Conservation (phyloP, 768 basidiomycete species). For the Rubroboletus pulcherrimus region DNA sequence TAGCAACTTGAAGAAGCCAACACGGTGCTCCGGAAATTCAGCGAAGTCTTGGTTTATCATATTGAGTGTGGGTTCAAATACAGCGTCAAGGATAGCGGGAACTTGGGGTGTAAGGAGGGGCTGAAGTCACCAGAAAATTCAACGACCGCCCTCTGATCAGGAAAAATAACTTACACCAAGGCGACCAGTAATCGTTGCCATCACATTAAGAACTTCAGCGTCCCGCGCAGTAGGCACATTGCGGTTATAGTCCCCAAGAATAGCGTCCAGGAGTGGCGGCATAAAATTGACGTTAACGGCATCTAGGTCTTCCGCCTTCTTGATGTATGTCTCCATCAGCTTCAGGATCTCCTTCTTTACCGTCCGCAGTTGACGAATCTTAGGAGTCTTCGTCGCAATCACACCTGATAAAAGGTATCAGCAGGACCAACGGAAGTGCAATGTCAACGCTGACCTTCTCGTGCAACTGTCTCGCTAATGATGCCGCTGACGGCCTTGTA, state of each 20-base stretch:
- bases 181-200: conserved; percentile 88
- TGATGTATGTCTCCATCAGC: conserved; percentile 96
- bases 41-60: conserved; percentile 99
- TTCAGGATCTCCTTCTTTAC: conserved; percentile 99
- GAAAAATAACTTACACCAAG: conserved; percentile 65
- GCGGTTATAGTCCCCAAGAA: conserved; percentile 94
- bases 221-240: conserved; percentile 93
- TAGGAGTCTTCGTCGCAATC: conserved; percentile 95
- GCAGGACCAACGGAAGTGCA: neutral
- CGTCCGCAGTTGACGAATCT: conserved; percentile 88
- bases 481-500: conserved; percentile 97
- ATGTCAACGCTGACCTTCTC: conserved; percentile 55
- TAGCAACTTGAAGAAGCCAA: conserved; percentile 94
- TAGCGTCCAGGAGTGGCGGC: conserved; percentile 92
- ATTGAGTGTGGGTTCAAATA: conserved; percentile 93
- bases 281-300: conserved; percentile 89
- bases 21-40: conserved; percentile 97
- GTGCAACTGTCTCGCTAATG: conserved; percentile 88
- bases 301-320: conserved; percentile 95
- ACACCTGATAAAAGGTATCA: conserved; percentile 48
- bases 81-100: conserved; percentile 90
- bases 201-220: conserved; percentile 95
- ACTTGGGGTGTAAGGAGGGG: conserved; percentile 88
- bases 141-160: neutral
- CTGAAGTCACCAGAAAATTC: conserved; percentile 38